Percentiles rank a stretch among this genome's conserved stretches.
phyloP scores from a whole-genome alignment of 495 filamentous ascomycete genomes.

The Aspergillus funiculosus region DNA sequence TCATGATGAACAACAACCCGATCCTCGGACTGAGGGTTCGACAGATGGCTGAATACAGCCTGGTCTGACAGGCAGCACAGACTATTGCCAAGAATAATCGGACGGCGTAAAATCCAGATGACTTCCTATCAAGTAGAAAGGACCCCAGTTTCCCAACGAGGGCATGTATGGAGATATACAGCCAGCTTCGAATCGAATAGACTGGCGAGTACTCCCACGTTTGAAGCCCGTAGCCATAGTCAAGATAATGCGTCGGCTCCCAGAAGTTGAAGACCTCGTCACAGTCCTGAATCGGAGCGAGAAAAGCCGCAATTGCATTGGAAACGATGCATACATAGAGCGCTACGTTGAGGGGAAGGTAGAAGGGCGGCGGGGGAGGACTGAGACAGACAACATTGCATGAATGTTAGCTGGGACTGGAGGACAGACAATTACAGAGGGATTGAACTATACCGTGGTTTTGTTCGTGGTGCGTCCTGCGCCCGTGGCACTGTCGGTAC shows the following conservation, averaged over 20 bases:
- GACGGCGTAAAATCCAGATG: conserved; percentile 79
- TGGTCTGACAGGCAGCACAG: conserved; percentile 75
- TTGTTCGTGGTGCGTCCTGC: conserved; percentile 18
- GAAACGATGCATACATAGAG: conserved; percentile 72
- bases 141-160: conserved; percentile 59
- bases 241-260: conserved; percentile 94
- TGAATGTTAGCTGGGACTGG: conserved; percentile 1
- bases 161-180: conserved; percentile 84
- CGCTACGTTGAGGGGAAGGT: conserved; percentile 62
- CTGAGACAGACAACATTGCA: no score
- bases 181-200: conserved; percentile 93
- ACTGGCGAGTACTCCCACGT: conserved; percentile 99
- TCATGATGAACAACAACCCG: conserved; percentile 73
- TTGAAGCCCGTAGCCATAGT: conserved; percentile 87
- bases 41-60: conserved; percentile 71
- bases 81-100: conserved; percentile 64
- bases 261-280: conserved; percentile 99
- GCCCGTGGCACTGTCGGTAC: conserved; percentile 7
- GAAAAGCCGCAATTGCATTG: conserved; percentile 71
- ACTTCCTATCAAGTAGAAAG: conserved; percentile 53
- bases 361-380: conserved; percentile 52
- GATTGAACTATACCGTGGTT: conserved; percentile 26
- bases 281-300: conserved; percentile 92
- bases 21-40: conserved; percentile 69
- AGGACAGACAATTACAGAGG: neutral